Base-by-base conservation (phyloP, 371 early-diverging fungal genomes). In the Mucor plumbeus region DNA sequence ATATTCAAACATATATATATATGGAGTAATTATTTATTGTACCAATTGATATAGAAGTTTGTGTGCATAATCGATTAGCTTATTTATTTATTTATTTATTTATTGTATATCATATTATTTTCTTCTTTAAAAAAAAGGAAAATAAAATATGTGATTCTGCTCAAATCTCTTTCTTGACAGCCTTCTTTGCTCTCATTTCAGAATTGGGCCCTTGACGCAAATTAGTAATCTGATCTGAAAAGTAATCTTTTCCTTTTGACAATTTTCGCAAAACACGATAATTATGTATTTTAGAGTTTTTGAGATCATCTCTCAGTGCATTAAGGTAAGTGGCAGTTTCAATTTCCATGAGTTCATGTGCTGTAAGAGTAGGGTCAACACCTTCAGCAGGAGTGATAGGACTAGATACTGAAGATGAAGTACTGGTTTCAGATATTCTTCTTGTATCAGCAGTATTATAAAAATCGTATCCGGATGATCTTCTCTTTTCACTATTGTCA, bases 191-290 rank as follows among this genome's bases (percentile, higher is more conserved):
- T n/a, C 71, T 62, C 11, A 55, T 34, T 31, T 71, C 67, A n/a
- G 67, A 62, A 43, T 71, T 71, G 35, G 61, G 66, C n/a, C 71
- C 71, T 35, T 63, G 53, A 34, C 63, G 38, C 4, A 71, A 39
- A 26, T 38, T 21, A 36, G 59, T 53, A 48, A 71, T 35, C 19
- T 62, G 67, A 35, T 67, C 44, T 36, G 50, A 53, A 19, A 71
- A 11, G 33, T 39, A 13, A 35, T 67, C 63, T 26, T 53, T 43
- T 34, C 71, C 67, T 47, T 43, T 62, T 0, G 61, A 43, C 11
- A 71, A 33, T 36, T 71, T 66, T 35, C 71, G 61, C 38, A 71
- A 21, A 1, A 67, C 10, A 9, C 35, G 39, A 21, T 57, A 59
- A 13, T 71, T 71, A 11, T 34, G 39, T 21, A 71, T 67, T 35